Base-by-base conservation (phyloP, 768 basidiomycete genomes). In the Ephemerocybe angulata region DNA sequence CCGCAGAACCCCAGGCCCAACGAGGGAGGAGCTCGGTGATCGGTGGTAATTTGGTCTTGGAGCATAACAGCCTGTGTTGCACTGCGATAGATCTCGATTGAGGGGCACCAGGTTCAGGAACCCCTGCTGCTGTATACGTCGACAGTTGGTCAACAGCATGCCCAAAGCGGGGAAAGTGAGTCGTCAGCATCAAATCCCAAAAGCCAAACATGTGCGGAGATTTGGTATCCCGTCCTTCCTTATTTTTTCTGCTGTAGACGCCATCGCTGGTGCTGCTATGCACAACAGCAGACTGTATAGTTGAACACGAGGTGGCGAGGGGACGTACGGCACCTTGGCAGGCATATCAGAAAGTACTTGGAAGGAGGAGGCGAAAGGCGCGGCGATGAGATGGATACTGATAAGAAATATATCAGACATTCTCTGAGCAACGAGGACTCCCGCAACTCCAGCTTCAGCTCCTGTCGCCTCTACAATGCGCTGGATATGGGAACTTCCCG, bases 271-370 rank as follows among this genome's bases (percentile, higher is more conserved):
- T 10, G 31, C 17, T 17, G 31, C 21, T 22, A n/a, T 10, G n/a
- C 27, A 50, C 48, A 19, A 50, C 24, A 28, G 8, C 24, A 31
- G 5, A 8, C 48, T 17, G 29, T 21, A 33, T 24, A 28, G 54
- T 49, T 50, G 47, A 15, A 33, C 54, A 55, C 54, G 54, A 55
- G 54, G 54, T 55, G 47, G 54, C 54, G 40, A 33, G 42, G 24
- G 40, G n/a, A 53, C 30, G 38, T 33, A 54, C 53, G 44, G 53
- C 53, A 54, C 48, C 28, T 31, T 41, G 37, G 10, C 54, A 50
- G 22, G 49, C 47, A 50, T 50, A 50, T 55, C 48, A 42, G 38
- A 50, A 12, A 37, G 48, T 31, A 38, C 44, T n/a, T n/a, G 30
- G 10, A 27, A 35, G 35, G 25, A 40, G 41, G 30, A 40, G 37